Percentiles rank a stretch among this genome's conserved stretches.
These are phyloP conservation scores for Ustilago xerochloae DNA, from an alignment of 1,284 basidiomycete genomes.

Conservation along the genomic window DNA sequence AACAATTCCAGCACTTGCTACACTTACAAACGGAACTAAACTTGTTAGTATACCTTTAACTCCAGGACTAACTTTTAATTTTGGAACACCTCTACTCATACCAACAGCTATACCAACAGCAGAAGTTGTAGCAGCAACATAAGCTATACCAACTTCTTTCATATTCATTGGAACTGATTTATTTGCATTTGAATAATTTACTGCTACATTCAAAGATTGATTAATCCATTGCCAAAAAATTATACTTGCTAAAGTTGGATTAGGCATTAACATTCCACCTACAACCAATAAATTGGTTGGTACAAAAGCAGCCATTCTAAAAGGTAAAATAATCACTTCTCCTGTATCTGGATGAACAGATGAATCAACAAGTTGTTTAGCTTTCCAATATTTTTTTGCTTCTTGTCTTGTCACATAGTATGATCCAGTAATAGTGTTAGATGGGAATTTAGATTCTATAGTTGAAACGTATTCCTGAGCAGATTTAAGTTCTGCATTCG, in stretches of 20 bases:
- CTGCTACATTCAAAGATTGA: slow-evolving; percentile 70
- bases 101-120: slow-evolving; percentile 72
- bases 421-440: slow-evolving; percentile 22
- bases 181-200: slow-evolving; percentile 71
- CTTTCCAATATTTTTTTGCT: slow-evolving; percentile 54
- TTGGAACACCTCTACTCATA: slow-evolving; percentile 70
- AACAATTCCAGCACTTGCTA: slow-evolving; percentile 68
- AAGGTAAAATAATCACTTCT: slow-evolving; percentile 70
- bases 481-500: slow-evolving; percentile 44
- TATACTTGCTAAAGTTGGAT: slow-evolving; percentile 58
- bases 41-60: slow-evolving; percentile 55
- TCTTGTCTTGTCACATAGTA: slow-evolving; percentile 36
- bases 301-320: slow-evolving; percentile 72
- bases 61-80: slow-evolving; percentile 56
- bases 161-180: slow-evolving; percentile 71
- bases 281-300: slow-evolving; percentile 72
- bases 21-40: slow-evolving; percentile 72
- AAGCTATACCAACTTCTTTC: slow-evolving; percentile 71
- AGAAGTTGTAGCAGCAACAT: slow-evolving; percentile 71
- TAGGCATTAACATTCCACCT: slow-evolving; percentile 69
- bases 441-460: slow-evolving; percentile 38
- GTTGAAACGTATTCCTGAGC: slow-evolving; percentile 41
- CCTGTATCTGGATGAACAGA: slow-evolving; percentile 71
- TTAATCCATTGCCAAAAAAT: slow-evolving; percentile 74
- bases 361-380: slow-evolving; percentile 66